Evolutionary conservation across 2,329 filamentous ascomycete species (phyloP).

Genomic region (Pyrenophora teres): DNA sequence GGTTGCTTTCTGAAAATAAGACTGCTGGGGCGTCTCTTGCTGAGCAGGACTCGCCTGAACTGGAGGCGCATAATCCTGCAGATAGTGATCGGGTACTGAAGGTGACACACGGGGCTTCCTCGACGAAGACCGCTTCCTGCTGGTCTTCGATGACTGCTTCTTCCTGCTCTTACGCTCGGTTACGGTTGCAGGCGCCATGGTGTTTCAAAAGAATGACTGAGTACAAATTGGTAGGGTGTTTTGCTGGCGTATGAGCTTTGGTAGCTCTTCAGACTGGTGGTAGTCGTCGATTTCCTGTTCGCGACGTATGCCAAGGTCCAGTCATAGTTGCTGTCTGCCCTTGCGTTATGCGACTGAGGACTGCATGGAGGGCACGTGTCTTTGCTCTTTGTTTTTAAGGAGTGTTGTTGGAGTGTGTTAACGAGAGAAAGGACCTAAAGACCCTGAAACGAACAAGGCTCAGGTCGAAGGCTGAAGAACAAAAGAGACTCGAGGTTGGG

Average conservation of each 20-base stretch:
- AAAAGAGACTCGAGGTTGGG: slow-evolving; percentile 13
- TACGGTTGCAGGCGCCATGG: slow-evolving; percentile 24
- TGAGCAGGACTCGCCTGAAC: slow-evolving; percentile 18
- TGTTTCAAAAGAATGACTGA: not conserved
- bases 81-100: slow-evolving; percentile 19
- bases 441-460: slow-evolving; percentile 14
- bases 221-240: slow-evolving; percentile 1
- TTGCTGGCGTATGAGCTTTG: slow-evolving; percentile 8
- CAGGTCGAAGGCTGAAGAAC: slow-evolving; percentile 4
- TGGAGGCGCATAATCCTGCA: slow-evolving; percentile 20
- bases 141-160: slow-evolving; percentile 26
- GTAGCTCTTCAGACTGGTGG: slow-evolving; percentile 16
- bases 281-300: slow-evolving; percentile 22
- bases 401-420: slow-evolving; percentile 3
- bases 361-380: slow-evolving; percentile 12
- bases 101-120: slow-evolving; percentile 20
- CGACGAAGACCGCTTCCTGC: slow-evolving; percentile 20
- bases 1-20: slow-evolving; percentile 5
- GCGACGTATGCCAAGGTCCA: slow-evolving; percentile 19
- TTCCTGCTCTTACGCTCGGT: slow-evolving; percentile 27
- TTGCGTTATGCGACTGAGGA: slow-evolving; percentile 9
- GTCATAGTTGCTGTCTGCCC: slow-evolving; percentile 22
- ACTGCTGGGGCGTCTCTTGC: slow-evolving; percentile 12
- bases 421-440: not conserved
- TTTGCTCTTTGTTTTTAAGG: slow-evolving; percentile 3